Base-by-base conservation (phyloP, 345 rosid species). In the Populus alba region DNA sequence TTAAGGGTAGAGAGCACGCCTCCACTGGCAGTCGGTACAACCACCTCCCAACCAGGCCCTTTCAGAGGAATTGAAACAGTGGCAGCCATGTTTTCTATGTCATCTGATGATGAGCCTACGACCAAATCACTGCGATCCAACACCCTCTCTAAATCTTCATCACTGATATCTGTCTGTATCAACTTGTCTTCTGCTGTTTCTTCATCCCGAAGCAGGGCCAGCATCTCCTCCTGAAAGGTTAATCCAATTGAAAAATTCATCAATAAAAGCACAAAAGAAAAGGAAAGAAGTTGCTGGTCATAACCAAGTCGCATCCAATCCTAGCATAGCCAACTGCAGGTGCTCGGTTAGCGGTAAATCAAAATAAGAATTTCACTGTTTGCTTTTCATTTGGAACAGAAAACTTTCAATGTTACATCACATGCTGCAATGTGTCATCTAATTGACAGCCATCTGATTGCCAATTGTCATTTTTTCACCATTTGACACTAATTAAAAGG, bases 31-130 rank as follows among this genome's bases (percentile, higher is more conserved):
- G 86, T 86, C 12, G 97, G 92, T 70, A 89, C n/a, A 27, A 95
- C 98, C 80, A 91, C 97, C 89, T 95, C 99, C 99, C 98, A 95
- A 47, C 98, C 99, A 13, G 99, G 98, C 33, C 99, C 99, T 75
- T 90, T 90, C 72, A 88, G 87, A 6, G 98, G 97, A 61, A 85
- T 53, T 9, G 82, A 75, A 55, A 77, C 77, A 69, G 17, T 66
- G 6, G 85, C 76, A 22, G 75, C 81, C n/a, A 47, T 73, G 31
- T 76, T 74, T 62, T 75, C 86, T 17, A 10, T 83, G 71, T 76
- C 83, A 5, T 74, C 83, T 18, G 18, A 22, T 5, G 81, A 65
- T 10, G 78, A 5, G 62, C 81, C 86, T 12, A 67, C 78, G 38
- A 86, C 45, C 72, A 96, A 87, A 80, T 96, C 98, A 55, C 94